A percentile compares a stretch with the other conserved stretches of the same genome.
These are phyloP conservation scores for Thermomucor indicae-seudaticae DNA, from an alignment of 371 early-diverging fungal genomes.

Conservation along the genomic window DNA sequence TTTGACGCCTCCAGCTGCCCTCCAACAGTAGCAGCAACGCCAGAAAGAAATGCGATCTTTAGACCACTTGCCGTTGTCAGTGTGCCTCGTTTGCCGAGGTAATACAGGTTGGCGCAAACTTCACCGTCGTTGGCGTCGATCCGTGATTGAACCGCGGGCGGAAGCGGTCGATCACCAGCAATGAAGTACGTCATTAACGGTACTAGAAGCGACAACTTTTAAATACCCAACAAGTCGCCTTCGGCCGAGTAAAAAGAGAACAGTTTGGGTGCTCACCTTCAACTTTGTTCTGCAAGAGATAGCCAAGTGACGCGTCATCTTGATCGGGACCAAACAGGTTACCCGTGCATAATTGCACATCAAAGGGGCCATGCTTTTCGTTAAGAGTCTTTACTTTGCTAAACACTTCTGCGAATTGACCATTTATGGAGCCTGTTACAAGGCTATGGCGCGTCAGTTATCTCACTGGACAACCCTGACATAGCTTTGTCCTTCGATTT, in stretches of 20 bases:
- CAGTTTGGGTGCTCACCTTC: slow-evolving; percentile 41
- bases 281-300: slow-evolving; percentile 53
- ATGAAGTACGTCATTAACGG: slow-evolving; percentile 79
- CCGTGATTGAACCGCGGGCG: slow-evolving; percentile 47
- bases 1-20: slow-evolving; percentile 18
- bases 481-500: no score
- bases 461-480: no score
- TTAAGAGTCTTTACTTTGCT: slow-evolving; percentile 69
- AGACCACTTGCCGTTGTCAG: slow-evolving; percentile 70
- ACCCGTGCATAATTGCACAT: slow-evolving; percentile 72
- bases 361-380: slow-evolving; percentile 83
- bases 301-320: slow-evolving; percentile 37
- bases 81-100: slow-evolving; percentile 68
- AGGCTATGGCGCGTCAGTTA: slow-evolving; percentile 33
- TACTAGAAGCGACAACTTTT: slow-evolving; percentile 42
- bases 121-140: slow-evolving; percentile 65
- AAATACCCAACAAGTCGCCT: no score
- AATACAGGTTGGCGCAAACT: slow-evolving; percentile 69
- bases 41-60: slow-evolving; percentile 72
- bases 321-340: slow-evolving; percentile 67
- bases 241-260: no score
- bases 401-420: slow-evolving; percentile 59
- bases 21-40: slow-evolving; percentile 14
- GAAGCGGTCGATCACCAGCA: slow-evolving; percentile 57
- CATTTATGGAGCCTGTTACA: slow-evolving; percentile 68